These are phyloP conservation scores for Alternaria angustiovoidea DNA, from an alignment of 2,329 filamentous ascomycete genomes.

Conservation along the genomic window DNA sequence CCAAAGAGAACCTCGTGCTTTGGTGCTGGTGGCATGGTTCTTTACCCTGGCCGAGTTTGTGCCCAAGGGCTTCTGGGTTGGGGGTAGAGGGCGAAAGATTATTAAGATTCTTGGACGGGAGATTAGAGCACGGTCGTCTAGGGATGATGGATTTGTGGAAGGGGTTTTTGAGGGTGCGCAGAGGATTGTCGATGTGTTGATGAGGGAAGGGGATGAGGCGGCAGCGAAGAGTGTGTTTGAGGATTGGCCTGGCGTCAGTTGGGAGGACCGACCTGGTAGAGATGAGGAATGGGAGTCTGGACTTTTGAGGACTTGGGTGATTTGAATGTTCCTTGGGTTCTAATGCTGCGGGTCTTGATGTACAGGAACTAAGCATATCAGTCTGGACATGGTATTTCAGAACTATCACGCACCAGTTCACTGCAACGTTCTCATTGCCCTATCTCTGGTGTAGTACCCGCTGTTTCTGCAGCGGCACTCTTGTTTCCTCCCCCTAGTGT, in stretches of 20 bases:
- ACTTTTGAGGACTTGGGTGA: constrained; percentile 15
- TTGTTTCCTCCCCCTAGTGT: not conserved
- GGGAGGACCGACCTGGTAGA: constrained; percentile 35
- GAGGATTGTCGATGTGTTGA: constrained; percentile 23
- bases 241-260: constrained; percentile 35
- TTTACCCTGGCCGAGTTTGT: constrained; percentile 35
- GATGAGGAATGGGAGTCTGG: constrained; percentile 32
- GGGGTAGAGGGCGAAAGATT: constrained; percentile 20
- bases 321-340: not conserved
- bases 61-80: constrained; percentile 39
- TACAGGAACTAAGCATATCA: not conserved
- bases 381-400: not conserved
- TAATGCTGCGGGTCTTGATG: not conserved
- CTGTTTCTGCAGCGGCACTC: not conserved
- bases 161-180: constrained; percentile 31
- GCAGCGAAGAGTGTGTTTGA: constrained; percentile 40
- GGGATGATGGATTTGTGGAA: constrained; percentile 20
- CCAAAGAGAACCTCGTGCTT: constrained; percentile 32
- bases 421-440: not conserved
- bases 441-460: not conserved
- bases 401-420: not conserved
- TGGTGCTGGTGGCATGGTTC: constrained; percentile 42
- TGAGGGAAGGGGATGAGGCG: constrained; percentile 25
- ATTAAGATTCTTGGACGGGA: constrained; percentile 32
- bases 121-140: constrained; percentile 17